Conservation (phyloP, 1,139 yeast species). For the Geotrichum europaeum region DNA sequence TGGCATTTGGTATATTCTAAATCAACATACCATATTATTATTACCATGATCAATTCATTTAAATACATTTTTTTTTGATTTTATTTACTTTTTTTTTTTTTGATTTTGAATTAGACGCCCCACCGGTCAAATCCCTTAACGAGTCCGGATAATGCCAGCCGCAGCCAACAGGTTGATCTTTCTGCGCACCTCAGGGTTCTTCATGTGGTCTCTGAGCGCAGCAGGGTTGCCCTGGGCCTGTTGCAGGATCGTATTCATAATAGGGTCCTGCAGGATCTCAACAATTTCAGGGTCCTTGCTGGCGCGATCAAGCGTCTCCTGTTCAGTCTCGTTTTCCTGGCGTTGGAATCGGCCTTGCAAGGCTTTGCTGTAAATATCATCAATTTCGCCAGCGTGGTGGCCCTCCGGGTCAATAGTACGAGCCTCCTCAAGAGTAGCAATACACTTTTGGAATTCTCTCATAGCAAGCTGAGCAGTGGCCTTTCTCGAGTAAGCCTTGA, state of each 20-base stretch:
- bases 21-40: too few relatives aligned
- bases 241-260: constrained; percentile 89
- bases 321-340: constrained; percentile 87
- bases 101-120: background rate
- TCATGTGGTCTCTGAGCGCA: constrained; percentile 96
- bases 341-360: constrained; percentile 70
- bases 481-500: constrained; percentile 95
- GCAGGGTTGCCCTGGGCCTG: constrained; percentile 97
- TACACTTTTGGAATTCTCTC: constrained; percentile 76
- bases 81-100: background rate
- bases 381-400: constrained; percentile 67
- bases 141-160: constrained; percentile 94
- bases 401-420: constrained; percentile 67
- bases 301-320: constrained; percentile 87
- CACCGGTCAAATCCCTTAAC: constrained; percentile 41
- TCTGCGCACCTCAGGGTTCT: constrained; percentile 84
- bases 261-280: constrained; percentile 87
- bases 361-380: constrained; percentile 74
- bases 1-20: too few relatives aligned
- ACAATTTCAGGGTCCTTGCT: constrained; percentile 92
- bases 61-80: background rate
- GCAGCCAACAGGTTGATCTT: constrained; percentile 89
- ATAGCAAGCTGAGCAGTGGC: constrained; percentile 91
- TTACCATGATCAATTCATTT: too few relatives aligned
- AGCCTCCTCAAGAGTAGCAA: constrained; percentile 77